Base-by-base conservation (phyloP, 2,329 filamentous ascomycete species). In the Curvularia lunata region DNA sequence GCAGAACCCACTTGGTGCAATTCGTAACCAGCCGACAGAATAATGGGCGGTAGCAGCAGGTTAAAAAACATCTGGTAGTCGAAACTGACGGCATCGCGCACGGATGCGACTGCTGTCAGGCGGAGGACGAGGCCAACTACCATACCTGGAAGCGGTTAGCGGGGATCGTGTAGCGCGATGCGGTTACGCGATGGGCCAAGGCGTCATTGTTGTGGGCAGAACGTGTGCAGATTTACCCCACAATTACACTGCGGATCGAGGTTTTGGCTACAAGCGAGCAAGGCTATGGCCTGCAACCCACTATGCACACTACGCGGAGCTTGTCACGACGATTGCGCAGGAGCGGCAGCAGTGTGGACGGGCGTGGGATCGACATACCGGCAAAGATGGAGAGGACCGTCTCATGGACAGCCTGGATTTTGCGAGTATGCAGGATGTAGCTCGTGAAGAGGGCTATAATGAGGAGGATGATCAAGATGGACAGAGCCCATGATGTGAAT, bases 61-160 rank as follows among this genome's bases (percentile, higher is more conserved):
- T 99, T 99, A 84, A 99, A 99, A 84, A 99, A 99, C 83, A 98
- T 97, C 75, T 98, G 93, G 77, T 97, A 97, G 81, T 98, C 91
- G 83, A 99, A 99, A 78, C 90, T 96, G 73, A 99, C 92, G 64
- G 91, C 88, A 74, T 91, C 91, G 76, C 93, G 89, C 69, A 99
- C 92, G 62, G 90, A 91, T 62, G 91, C 89, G 65, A 90, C 89
- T 51, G 90, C 88, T 42, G 88, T 91, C 62, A 97, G 81, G 72
- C 95, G 87, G 57, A 99, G 87, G 58, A 96, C 85, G 69, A 99
- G 82, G 5, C 95, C 95, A 59, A 99, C 92, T 57, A 92, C 89
- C 95, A 98, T 98, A 71, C 94, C 94, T 96, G 62, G 54, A 57
- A 16, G 56, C 54, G 42, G 52, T 74, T 66, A 74, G 71, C 56